Evolutionary conservation across 2,329 filamentous ascomycete species (phyloP).

Genomic region (Aspergillus sp.): DNA sequence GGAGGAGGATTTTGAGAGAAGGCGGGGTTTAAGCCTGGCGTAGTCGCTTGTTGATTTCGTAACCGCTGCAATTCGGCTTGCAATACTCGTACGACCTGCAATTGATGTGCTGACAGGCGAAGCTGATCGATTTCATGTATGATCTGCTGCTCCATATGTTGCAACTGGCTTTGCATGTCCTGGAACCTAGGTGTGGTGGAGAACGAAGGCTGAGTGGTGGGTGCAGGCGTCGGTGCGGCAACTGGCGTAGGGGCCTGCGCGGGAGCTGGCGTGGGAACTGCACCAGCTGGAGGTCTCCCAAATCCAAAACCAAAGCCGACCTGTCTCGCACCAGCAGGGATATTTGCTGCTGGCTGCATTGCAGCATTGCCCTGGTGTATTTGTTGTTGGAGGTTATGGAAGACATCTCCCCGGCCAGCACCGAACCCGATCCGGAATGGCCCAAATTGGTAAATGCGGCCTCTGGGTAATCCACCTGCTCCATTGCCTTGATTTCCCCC

Average conservation of each 20-base stretch:
- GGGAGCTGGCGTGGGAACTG: slow-evolving; percentile 6
- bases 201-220: background rate
- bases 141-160: slow-evolving; percentile 62
- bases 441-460: slow-evolving; percentile 64
- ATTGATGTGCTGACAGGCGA: slow-evolving; percentile 58
- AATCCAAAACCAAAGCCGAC: slow-evolving; percentile 38
- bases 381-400: slow-evolving; percentile 61
- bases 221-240: slow-evolving; percentile 11
- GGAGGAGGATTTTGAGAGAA: slow-evolving; percentile 5
- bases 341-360: slow-evolving; percentile 27
- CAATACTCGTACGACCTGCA: slow-evolving; percentile 61
- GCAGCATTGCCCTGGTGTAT: slow-evolving; percentile 47
- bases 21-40: slow-evolving; percentile 6
- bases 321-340: slow-evolving; percentile 28
- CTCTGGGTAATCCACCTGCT: slow-evolving; percentile 38
- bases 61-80: slow-evolving; percentile 62
- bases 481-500: slow-evolving; percentile 31
- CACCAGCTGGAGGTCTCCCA: slow-evolving; percentile 23
- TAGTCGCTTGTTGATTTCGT: slow-evolving; percentile 43
- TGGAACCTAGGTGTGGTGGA: slow-evolving; percentile 8
- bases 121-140: slow-evolving; percentile 60
- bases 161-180: slow-evolving; percentile 53
- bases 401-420: slow-evolving; percentile 52
- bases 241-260: slow-evolving; percentile 3
- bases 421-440: slow-evolving; percentile 67